Evolutionary conservation across 2,329 filamentous ascomycete genomes (phyloP), one percentile per base, ranked within the genome.

Genomic region (Penicillium sp.): DNA sequence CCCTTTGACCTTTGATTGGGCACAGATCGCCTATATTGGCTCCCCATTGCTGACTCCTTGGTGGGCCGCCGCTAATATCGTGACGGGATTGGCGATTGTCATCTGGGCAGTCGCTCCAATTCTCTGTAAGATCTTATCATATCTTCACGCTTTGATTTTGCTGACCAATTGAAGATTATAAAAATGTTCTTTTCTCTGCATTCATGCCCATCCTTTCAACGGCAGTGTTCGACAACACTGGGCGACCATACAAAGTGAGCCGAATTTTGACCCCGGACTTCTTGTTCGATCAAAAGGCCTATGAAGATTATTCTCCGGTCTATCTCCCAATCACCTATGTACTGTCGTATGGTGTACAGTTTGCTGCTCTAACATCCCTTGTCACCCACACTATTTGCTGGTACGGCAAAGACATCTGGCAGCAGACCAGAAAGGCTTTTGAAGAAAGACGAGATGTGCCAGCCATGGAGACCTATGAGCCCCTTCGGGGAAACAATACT

Each of bases 1-100:
- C 58, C 91, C 91, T 0, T 70, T 96, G 64, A 95, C 91, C 0
- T 95, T 96, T 66, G 91, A 96, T 75, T 96, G 91, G 91, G 89
- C 89, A 0, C 91, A 96, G 68, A 87, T 96, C 58, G 90, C 91
- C 0, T 84, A 93, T 67, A 94, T 95, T 63, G 91, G 91, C 14
- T 94, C 90, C 4, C 91, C 89, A 0, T 77, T 95, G 7, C 80
- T 94, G 14, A 91, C 90, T 0, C 90, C 90, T 0, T 94, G 93
- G 71, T 91, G 90, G 90, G 88, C 90, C 38, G 87, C 90, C 8
- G 84, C 92, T 74, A 94, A 94, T 65, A 90, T 94, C 35, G 84
- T 94, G 27, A 88, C 87, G 54, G 90, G 90, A 5, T 78, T 94
- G 46, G 84, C 91, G 2, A 75, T 91, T 44, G 88, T 94, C 48